phyloP scores from a whole-genome alignment of 352 stramenopile genomes.

The Globisporangium middletonii region DNA sequence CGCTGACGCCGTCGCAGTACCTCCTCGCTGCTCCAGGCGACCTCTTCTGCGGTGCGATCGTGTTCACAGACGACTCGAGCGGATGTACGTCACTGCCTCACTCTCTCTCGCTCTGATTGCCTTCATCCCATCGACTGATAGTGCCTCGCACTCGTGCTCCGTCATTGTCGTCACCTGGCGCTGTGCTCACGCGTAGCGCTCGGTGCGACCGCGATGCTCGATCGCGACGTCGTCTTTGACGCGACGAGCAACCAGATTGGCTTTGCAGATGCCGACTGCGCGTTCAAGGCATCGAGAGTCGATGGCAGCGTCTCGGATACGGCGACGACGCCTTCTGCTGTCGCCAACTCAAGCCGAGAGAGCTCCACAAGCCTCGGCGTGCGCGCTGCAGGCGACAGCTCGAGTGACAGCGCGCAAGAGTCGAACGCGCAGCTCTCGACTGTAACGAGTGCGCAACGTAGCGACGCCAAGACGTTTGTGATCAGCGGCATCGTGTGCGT shows the following conservation, averaged over 20 bases:
- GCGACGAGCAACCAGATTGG: slow-evolving; percentile 28
- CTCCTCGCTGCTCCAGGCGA: slow-evolving; percentile 20
- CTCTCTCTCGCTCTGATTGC: neutral
- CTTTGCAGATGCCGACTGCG: slow-evolving; percentile 37
- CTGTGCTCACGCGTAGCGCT: slow-evolving; percentile 16
- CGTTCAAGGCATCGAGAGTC: neutral
- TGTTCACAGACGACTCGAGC: slow-evolving; percentile 26
- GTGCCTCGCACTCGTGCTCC: neutral
- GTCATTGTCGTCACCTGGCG: neutral
- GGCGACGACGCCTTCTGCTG: no score
- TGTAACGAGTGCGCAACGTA: neutral
- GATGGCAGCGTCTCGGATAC: no score
- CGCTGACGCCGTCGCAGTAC: slow-evolving; percentile 26
- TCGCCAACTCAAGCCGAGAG: neutral
- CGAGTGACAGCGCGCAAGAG: no score
- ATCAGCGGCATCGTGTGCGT: neutral
- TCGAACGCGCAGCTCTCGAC: no score
- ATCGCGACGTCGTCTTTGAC: slow-evolving; percentile 49
- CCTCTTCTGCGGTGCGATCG: slow-evolving; percentile 29
- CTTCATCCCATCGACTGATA: neutral
- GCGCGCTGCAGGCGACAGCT: neutral
- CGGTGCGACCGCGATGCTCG: slow-evolving; percentile 43
- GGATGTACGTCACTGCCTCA: slow-evolving; percentile 19
- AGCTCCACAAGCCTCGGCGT: neutral
- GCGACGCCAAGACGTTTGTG: neutral